Conservation (phyloP, 371 early-diverging fungal species). For the Phascolomyces articulosus region DNA sequence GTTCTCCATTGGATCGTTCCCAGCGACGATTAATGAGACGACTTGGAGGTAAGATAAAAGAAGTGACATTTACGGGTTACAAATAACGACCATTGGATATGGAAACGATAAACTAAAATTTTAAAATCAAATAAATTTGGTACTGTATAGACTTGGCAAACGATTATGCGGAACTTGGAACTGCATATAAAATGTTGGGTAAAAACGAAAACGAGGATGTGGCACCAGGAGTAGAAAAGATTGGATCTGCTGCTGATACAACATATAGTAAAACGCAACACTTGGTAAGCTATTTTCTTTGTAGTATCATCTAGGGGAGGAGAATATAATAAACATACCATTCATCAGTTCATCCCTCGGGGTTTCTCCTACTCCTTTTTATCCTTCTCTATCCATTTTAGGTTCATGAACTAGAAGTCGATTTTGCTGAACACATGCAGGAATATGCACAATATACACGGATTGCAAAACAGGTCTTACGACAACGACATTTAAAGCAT, state of each 20-base stretch:
- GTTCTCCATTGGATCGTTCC: constrained; percentile 60
- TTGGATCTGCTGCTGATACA: constrained; percentile 84
- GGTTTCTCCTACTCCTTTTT: too few relatives aligned
- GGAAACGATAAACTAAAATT: too few relatives aligned
- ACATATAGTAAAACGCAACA: constrained; percentile 68
- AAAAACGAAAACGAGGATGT: constrained; percentile 70
- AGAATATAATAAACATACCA: too few relatives aligned
- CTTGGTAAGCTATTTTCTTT: constrained; percentile 61
- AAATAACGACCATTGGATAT: too few relatives aligned
- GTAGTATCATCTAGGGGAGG: not conserved
- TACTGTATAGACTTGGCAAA: constrained; percentile 47
- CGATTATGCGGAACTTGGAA: constrained; percentile 85
- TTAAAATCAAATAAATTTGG: not conserved
- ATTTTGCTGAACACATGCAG: constrained; percentile 79
- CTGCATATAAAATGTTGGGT: constrained; percentile 87
- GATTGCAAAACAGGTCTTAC: constrained; percentile 76
- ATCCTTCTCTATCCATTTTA: too few relatives aligned
- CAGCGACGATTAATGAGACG: constrained; percentile 61
- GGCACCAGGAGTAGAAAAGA: constrained; percentile 75
- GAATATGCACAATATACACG: constrained; percentile 84
- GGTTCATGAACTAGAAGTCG: constrained; percentile 66
- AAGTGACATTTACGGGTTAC: not conserved
- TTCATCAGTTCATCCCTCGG: too few relatives aligned
- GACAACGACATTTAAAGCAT: constrained; percentile 80
- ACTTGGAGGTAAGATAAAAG: constrained; percentile 47